Evolutionary conservation across 2,329 filamentous ascomycete genomes (phyloP).

Genomic region (Colletotrichum gigasporum): DNA sequence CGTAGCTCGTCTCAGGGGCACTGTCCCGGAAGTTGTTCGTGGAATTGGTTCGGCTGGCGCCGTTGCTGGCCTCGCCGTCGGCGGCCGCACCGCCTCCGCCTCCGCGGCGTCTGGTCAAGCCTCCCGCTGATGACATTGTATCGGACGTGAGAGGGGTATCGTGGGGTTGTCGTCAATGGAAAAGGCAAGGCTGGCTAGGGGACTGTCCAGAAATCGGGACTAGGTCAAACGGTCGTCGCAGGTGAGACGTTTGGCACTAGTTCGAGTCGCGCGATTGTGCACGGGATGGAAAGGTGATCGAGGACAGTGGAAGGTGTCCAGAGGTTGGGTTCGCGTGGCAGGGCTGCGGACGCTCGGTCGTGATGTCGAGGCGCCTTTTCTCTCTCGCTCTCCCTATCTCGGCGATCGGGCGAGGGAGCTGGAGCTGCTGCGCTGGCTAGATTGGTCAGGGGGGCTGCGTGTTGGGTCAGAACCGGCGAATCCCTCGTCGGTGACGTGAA

Average conservation of each 20-base stretch:
- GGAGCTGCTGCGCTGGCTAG: conserved; percentile 6
- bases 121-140: conserved; percentile 38
- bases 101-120: conserved; percentile 74
- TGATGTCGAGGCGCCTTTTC: conserved; percentile 23
- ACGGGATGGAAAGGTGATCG: background rate
- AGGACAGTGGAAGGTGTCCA: background rate
- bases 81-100: conserved; percentile 68
- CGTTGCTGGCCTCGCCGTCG: conserved; percentile 63
- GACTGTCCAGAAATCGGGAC: conserved; percentile 8
- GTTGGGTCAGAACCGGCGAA: conserved; percentile 4
- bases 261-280: conserved; percentile 9
- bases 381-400: conserved; percentile 27
- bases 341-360: conserved; percentile 14
- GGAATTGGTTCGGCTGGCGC: conserved; percentile 67
- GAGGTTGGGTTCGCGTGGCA: conserved; percentile 2
- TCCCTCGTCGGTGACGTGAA: background rate
- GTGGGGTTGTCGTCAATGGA: conserved; percentile 22
- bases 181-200: conserved; percentile 13
- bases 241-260: conserved; percentile 8
- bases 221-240: conserved; percentile 21
- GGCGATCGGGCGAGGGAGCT: conserved; percentile 29
- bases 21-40: conserved; percentile 62
- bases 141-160: conserved; percentile 17
- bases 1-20: conserved; percentile 83
- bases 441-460: conserved; percentile 1